Evolutionary conservation across 2,329 filamentous ascomycete species (phyloP).

Genomic region (Trichoderma harzianum): DNA sequence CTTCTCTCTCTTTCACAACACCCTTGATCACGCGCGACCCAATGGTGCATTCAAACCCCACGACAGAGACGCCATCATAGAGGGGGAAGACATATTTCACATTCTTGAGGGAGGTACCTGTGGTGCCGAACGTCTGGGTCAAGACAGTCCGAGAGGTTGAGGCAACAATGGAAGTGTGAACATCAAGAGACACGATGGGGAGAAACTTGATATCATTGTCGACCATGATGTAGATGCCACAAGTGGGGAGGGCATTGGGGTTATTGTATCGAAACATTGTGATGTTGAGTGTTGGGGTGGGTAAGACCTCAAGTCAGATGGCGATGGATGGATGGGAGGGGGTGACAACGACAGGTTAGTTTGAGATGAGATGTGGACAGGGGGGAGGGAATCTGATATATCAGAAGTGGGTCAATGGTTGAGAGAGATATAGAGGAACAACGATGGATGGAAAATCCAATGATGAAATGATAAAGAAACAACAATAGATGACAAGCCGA

Average conservation of each 20-base stretch:
- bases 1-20: conserved; percentile 62
- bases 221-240: conserved; percentile 35
- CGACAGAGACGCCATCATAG: conserved; percentile 68
- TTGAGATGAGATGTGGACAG: neutral
- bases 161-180: conserved; percentile 59
- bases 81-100: conserved; percentile 67
- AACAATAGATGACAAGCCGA: neutral
- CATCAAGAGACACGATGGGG: conserved; percentile 55
- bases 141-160: conserved; percentile 47
- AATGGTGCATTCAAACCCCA: conserved; percentile 63
- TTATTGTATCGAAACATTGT: neutral
- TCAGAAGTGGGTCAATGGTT: neutral
- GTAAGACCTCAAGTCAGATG: neutral
- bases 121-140: conserved; percentile 60
- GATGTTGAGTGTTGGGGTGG: neutral
- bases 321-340: neutral
- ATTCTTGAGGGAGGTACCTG: conserved; percentile 34
- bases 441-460: neutral
- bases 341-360: neutral
- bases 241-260: conserved; percentile 19
- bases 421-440: neutral
- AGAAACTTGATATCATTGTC: conserved; percentile 42
- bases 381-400: neutral
- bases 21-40: conserved; percentile 59
- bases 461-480: neutral